phyloP scores from a whole-genome alignment of 257 asterid species.

The Nicotiana paniculata region DNA sequence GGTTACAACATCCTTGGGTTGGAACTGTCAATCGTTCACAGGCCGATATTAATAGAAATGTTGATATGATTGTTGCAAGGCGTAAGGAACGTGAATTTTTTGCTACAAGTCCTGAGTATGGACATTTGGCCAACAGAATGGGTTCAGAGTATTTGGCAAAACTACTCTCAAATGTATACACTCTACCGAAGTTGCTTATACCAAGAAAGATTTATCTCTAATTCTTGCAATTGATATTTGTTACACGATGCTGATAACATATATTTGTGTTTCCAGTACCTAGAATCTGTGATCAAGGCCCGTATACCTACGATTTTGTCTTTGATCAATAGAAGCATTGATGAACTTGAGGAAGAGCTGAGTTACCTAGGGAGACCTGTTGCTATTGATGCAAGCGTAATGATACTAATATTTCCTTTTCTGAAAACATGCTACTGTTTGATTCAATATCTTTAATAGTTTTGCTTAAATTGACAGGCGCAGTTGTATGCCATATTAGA shows the following conservation, averaged over 20 bases:
- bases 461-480: constrained; percentile 22
- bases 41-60: constrained; percentile 33
- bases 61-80: constrained; percentile 34
- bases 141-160: constrained; percentile 42
- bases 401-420: neutral
- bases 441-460: neutral
- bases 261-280: constrained; percentile 22
- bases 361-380: constrained; percentile 32
- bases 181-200: neutral
- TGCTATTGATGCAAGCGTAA: constrained; percentile 35
- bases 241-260: neutral
- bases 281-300: constrained; percentile 35
- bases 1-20: constrained; percentile 41
- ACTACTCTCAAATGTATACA: constrained; percentile 32
- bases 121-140: constrained; percentile 34
- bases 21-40: constrained; percentile 46
- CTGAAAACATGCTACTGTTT: neutral
- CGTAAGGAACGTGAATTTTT: constrained; percentile 32
- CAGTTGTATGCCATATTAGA: constrained; percentile 35
- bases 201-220: neutral
- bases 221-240: neutral
- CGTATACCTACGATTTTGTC: constrained; percentile 34
- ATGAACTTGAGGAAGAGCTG: constrained; percentile 38
- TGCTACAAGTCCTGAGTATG: constrained; percentile 30
- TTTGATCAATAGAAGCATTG: constrained; percentile 27